phyloP scores from a whole-genome alignment of 2,329 filamentous ascomycete genomes.

The Fonsecaea monophora region DNA sequence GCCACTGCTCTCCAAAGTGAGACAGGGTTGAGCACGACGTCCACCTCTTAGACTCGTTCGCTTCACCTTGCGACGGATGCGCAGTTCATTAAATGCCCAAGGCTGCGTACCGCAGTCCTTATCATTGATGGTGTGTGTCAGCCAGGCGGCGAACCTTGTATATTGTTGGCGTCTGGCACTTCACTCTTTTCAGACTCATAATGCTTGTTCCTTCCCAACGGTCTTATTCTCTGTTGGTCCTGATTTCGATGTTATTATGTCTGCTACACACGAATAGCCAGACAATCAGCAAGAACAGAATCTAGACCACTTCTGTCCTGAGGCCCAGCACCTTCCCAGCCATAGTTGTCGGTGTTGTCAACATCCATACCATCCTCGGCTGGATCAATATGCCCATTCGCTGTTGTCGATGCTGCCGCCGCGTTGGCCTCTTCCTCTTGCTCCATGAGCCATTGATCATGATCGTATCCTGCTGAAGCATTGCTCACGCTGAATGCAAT shows the following conservation, averaged over 20 bases:
- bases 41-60: background rate
- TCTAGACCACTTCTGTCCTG: slow-evolving; percentile 29
- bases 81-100: background rate
- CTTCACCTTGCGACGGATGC: background rate
- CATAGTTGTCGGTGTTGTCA: slow-evolving; percentile 63
- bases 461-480: slow-evolving; percentile 75
- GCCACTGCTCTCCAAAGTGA: background rate
- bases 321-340: slow-evolving; percentile 67
- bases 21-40: background rate
- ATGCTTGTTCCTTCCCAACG: background rate
- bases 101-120: background rate
- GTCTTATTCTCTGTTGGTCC: background rate
- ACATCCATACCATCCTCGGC: slow-evolving; percentile 42
- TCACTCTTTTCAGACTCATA: background rate
- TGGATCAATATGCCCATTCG: slow-evolving; percentile 29
- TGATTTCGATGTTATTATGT: slow-evolving; percentile 3
- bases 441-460: slow-evolving; percentile 66
- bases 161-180: background rate
- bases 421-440: slow-evolving; percentile 16
- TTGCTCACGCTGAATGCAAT: slow-evolving; percentile 73
- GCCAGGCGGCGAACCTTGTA: background rate
- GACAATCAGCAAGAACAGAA: slow-evolving; percentile 55
- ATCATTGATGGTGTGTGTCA: background rate
- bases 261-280: slow-evolving; percentile 32
- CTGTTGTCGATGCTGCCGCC: background rate